Evolutionary conservation across 805 yeast genomes (phyloP), one percentile per base, ranked within the genome.

Genomic region (Monosporozyma siamensis): DNA sequence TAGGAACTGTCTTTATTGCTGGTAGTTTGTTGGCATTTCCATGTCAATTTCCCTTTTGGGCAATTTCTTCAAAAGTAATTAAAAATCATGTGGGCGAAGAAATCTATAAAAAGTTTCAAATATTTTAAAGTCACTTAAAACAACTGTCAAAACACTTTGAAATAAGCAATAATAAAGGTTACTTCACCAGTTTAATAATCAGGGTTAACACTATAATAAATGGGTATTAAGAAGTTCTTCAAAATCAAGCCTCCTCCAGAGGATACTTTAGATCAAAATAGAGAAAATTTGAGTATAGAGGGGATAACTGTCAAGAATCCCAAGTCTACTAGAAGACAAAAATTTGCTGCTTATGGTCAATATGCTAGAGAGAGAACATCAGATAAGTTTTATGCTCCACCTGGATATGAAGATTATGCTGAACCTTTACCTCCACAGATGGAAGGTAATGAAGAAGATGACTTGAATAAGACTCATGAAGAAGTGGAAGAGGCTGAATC

Each of bases 171-270:
- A n/a, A n/a, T n/a, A n/a, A n/a, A n/a, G n/a, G n/a, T n/a, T n/a
- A n/a, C n/a, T n/a, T n/a, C n/a, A n/a, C n/a, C n/a, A n/a, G n/a
- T n/a, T n/a, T n/a, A n/a, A n/a, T n/a, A n/a, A n/a, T n/a, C n/a
- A n/a, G n/a, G n/a, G n/a, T n/a, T n/a, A n/a, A n/a, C n/a, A n/a
- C n/a, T n/a, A n/a, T 8, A 6, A 20, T 34, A 20, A 27, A 74
- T 73, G 79, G 78, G 78, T 12, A 47, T 73, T 41, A 73, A 68
- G 52, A 70, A 67, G 36, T 58, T 71, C 38, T 74, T 72, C 55
- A 65, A 58, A 42, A 52, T 52, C 7, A 74, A 65, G 43, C 70
- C 77, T 15, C 75, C 75, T 11, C 65, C 69, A 41, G 78, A 74
- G 52, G 67, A 67, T 42, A 64, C 68, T 4, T 59, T 62, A 18